Evolutionary conservation across 805 yeast species (phyloP).

Genomic region (Ascoidea rubescens): DNA sequence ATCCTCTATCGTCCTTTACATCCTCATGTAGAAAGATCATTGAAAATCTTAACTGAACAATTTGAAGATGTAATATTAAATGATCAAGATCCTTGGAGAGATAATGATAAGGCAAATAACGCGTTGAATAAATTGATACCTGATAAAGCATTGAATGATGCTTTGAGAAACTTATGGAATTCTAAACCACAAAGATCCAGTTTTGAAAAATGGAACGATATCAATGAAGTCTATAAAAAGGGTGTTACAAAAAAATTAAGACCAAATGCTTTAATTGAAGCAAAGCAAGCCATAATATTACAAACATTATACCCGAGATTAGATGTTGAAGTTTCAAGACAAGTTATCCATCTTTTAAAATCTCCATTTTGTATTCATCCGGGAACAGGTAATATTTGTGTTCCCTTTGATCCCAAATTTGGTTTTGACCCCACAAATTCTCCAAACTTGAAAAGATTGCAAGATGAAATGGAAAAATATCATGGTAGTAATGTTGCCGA

Average conservation of each 20-base stretch:
- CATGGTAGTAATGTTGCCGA: slow-evolving; percentile 17
- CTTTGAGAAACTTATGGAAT: slow-evolving; percentile 48
- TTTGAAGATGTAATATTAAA: slow-evolving; percentile 54
- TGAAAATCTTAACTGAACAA: slow-evolving; percentile 46
- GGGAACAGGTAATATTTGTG: slow-evolving; percentile 89
- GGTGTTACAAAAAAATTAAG: slow-evolving; percentile 22
- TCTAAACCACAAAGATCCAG: slow-evolving; percentile 36
- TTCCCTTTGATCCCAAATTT: slow-evolving; percentile 51
- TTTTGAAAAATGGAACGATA: slow-evolving; percentile 66
- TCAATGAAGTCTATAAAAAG: slow-evolving; percentile 37
- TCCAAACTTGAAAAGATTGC: slow-evolving; percentile 57
- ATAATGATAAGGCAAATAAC: slow-evolving; percentile 36
- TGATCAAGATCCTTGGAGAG: slow-evolving; percentile 83
- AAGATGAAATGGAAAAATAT: slow-evolving; percentile 46
- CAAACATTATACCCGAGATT: slow-evolving; percentile 80
- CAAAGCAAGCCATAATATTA: slow-evolving; percentile 70
- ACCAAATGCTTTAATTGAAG: slow-evolving; percentile 41
- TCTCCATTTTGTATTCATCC: slow-evolving; percentile 98
- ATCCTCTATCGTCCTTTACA: slow-evolving; percentile 69
- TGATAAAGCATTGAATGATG: slow-evolving; percentile 39
- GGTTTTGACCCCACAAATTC: slow-evolving; percentile 70
- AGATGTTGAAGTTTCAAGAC: slow-evolving; percentile 86
- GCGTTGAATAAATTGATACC: slow-evolving; percentile 50
- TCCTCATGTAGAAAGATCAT: slow-evolving; percentile 72
- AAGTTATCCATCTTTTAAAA: slow-evolving; percentile 80